Conservation (phyloP, 495 filamentous ascomycete species). For the Aspergillus diversus region DNA sequence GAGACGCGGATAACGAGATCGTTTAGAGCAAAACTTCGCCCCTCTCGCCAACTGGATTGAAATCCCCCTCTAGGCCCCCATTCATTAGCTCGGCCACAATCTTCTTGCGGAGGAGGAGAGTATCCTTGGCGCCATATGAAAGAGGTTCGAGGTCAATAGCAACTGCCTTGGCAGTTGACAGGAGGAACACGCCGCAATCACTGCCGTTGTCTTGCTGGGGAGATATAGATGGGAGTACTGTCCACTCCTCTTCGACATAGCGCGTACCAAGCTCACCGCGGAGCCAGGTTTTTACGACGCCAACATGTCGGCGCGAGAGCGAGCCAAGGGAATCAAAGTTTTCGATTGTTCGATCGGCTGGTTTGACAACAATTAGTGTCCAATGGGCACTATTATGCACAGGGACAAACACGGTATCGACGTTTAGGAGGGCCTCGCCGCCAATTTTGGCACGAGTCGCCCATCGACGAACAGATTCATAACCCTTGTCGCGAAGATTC, state of each 20-base stretch:
- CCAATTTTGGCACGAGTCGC: conserved; percentile 59
- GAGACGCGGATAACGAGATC: too few species aligned
- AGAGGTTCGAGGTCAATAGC: conserved; percentile 65
- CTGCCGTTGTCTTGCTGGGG: conserved; percentile 69
- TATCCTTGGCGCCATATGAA: conserved; percentile 58
- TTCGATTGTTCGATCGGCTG: conserved; percentile 62
- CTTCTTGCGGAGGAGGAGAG: conserved; percentile 59
- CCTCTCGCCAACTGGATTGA: conserved; percentile 29
- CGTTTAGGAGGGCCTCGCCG: conserved; percentile 54
- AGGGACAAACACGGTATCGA: conserved; percentile 66
- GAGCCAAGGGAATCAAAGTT: conserved; percentile 75
- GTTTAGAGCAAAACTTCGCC: conserved; percentile 33
- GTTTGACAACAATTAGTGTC: conserved; percentile 74
- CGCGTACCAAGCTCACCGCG: conserved; percentile 56
- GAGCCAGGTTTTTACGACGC: conserved; percentile 58
- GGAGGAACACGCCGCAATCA: conserved; percentile 83
- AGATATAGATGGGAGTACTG: conserved; percentile 42
- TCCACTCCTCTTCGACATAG: conserved; percentile 69
- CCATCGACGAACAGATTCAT: conserved; percentile 53
- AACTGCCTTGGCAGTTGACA: conserved; percentile 73
- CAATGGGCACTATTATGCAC: conserved; percentile 53
- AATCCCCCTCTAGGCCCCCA: conserved; percentile 60
- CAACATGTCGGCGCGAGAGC: conserved; percentile 34
- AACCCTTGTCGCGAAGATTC: conserved; percentile 57
- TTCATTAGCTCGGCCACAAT: conserved; percentile 74